Evolutionary conservation across 768 basidiomycete genomes (phyloP), one percentile per base, ranked within the genome.

Genomic region (Tulasnella sp.): DNA sequence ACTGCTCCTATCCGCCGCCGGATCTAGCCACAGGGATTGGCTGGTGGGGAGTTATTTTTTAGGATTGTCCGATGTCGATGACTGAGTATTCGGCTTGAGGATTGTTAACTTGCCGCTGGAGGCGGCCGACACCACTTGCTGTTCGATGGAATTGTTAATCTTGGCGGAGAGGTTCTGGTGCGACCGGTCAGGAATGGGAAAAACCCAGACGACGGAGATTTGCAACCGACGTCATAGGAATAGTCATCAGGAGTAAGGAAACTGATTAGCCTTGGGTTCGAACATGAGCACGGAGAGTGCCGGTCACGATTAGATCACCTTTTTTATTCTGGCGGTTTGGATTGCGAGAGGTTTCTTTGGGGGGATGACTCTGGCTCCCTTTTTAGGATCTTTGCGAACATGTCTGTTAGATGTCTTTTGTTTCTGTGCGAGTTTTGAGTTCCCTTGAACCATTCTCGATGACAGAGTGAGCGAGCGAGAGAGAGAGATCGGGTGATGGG

Each of bases 131-230:
- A 93, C 91, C 88, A 95, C 93, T 80, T 95, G 94, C 70, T 86
- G 84, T 79, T 98, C 95, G 77, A 98, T 95, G 26, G 91, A 92
- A 79, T 87, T 89, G 79, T 91, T 94, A 78, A 97, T 95, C 82
- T 94, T 95, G 67, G 93, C 90, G 73, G 90, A 90, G 75, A 97
- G 84, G 77, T 87, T 83, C 94, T 96, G 78, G 19, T 6, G n/a
- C n/a, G n/a, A n/a, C n/a, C n/a, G n/a, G n/a, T 17, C 40, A 19
- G 22, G 37, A 17, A 26, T 17, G 59, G 26, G 44, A 70, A 47
- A 44, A 67, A 72, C 12, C 71, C 3, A 17, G 62, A 47, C n/a
- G 62, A n/a, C 71, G 19, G 17, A 17, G 35, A 26, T 12, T 36
- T 39, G 17, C 47, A 72, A 2, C 26, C 63, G 64, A 78, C 79